These are phyloP conservation scores for Termitomyces sp. DNA, from an alignment of 768 basidiomycete genomes.

Conservation along the genomic window DNA sequence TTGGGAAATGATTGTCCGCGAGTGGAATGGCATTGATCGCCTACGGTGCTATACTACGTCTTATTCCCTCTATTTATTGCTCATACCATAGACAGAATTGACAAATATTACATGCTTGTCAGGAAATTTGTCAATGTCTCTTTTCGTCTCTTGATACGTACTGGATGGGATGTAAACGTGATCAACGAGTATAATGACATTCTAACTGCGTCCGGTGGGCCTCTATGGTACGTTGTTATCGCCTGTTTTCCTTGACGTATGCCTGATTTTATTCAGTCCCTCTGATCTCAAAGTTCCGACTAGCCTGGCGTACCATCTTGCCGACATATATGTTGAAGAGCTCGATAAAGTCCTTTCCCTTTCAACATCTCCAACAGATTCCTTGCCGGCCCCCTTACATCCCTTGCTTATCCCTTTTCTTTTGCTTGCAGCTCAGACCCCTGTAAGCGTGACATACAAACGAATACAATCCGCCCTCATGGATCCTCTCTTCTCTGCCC, in stretches of 20 bases:
- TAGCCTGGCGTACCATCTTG: conserved; percentile 79
- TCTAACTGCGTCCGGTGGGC: conserved; percentile 64
- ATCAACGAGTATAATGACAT: conserved; percentile 68
- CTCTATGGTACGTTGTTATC: conserved; percentile 61
- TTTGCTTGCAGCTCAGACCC: conserved; percentile 63
- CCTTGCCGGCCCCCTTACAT: conserved; percentile 31
- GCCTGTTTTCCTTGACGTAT: background rate
- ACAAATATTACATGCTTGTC: conserved; percentile 97
- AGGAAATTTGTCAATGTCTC: conserved; percentile 83
- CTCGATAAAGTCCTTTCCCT: conserved; percentile 61
- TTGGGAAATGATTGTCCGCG: conserved; percentile 86
- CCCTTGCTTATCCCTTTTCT: conserved; percentile 68
- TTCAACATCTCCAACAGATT: conserved; percentile 38
- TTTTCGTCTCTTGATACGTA: conserved; percentile 73
- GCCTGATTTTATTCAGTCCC: conserved; percentile 40
- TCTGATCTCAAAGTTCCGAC: conserved; percentile 70
- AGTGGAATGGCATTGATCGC: conserved; percentile 93
- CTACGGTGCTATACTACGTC: conserved; percentile 56
- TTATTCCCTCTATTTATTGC: background rate
- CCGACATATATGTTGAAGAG: conserved; percentile 89
- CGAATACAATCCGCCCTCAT: conserved; percentile 69
- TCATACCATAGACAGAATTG: conserved; percentile 54
- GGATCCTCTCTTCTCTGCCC: conserved; percentile 59
- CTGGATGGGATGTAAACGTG: conserved; percentile 57
- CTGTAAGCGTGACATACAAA: conserved; percentile 60